Conservation (phyloP, 495 filamentous ascomycete genomes). For the Podospora sp. region DNA sequence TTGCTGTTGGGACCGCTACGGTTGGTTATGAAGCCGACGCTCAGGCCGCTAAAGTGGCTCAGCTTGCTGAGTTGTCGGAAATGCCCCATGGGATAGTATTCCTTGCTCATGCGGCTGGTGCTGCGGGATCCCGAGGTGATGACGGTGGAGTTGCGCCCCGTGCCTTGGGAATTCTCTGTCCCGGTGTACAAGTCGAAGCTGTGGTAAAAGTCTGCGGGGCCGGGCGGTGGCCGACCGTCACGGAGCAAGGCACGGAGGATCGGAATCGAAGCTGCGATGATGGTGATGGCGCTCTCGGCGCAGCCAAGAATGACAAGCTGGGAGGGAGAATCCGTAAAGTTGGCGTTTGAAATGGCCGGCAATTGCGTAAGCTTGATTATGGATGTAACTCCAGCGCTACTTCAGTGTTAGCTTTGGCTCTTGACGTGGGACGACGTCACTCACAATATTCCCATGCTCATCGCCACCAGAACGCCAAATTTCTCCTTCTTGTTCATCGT, state of each 20-base stretch:
- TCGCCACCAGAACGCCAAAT: slow-evolving; percentile 39
- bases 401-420: slow-evolving; percentile 5
- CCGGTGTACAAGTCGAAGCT: slow-evolving; percentile 28
- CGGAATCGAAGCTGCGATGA: slow-evolving; percentile 38
- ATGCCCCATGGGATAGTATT: slow-evolving; percentile 19
- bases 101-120: slow-evolving; percentile 26
- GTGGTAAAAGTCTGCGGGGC: slow-evolving; percentile 31
- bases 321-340: slow-evolving; percentile 26
- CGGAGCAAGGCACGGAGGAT: slow-evolving; percentile 36
- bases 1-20: slow-evolving; percentile 4
- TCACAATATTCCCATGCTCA: slow-evolving; percentile 44
- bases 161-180: slow-evolving; percentile 25
- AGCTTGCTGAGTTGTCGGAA: slow-evolving; percentile 26
- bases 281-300: slow-evolving; percentile 37
- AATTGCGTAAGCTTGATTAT: slow-evolving; percentile 37
- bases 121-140: slow-evolving; percentile 28
- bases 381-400: slow-evolving; percentile 29
- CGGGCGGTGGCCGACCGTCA: slow-evolving; percentile 31
- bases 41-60: slow-evolving; percentile 28
- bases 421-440: not conserved
- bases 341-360: slow-evolving; percentile 30
- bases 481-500: slow-evolving; percentile 42
- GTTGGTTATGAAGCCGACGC: slow-evolving; percentile 23
- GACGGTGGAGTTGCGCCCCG: slow-evolving; percentile 30
- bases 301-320: slow-evolving; percentile 33